A percentile compares a stretch with the other conserved stretches of the same genome.
phyloP scores from a whole-genome alignment of 305 asterid species.

The Fraxinus latifolia region DNA sequence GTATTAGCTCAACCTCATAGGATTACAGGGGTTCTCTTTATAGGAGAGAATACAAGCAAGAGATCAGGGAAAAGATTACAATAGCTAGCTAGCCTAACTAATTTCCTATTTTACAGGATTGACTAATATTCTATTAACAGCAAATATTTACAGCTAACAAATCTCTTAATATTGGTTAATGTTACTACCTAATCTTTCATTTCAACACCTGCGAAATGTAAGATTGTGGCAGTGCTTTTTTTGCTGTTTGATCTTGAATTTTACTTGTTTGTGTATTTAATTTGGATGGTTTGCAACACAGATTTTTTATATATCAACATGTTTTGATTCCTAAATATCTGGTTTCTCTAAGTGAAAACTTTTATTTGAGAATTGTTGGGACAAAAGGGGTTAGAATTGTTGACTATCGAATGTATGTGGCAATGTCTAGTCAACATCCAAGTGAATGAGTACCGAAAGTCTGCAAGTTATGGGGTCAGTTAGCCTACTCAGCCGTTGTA shows the following conservation, averaged over 20 bases:
- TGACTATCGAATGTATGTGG: neutral
- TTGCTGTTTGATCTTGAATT: neutral
- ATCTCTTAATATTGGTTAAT: neutral
- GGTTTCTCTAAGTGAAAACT: neutral
- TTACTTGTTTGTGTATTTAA: neutral
- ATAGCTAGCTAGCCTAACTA: neutral
- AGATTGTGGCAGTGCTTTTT: neutral
- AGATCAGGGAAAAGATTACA: neutral
- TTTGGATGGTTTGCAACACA: neutral
- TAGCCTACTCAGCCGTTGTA: neutral
- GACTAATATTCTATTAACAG: neutral
- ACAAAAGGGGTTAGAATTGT: neutral
- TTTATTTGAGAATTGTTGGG: neutral
- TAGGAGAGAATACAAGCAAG: neutral
- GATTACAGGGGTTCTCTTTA: neutral
- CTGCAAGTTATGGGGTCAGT: neutral
- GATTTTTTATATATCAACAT: neutral
- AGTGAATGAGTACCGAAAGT: neutral
- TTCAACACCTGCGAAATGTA: neutral
- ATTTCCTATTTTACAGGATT: neutral
- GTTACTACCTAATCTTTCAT: neutral
- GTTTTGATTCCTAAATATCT: neutral
- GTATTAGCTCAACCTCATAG: neutral
- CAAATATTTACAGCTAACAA: neutral
- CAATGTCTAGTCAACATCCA: neutral